A percentile compares a stretch with the other conserved stretches of the same genome.
These are phyloP conservation scores for Citrus hindsii DNA, from an alignment of 345 rosid species.

Conservation along the genomic window DNA sequence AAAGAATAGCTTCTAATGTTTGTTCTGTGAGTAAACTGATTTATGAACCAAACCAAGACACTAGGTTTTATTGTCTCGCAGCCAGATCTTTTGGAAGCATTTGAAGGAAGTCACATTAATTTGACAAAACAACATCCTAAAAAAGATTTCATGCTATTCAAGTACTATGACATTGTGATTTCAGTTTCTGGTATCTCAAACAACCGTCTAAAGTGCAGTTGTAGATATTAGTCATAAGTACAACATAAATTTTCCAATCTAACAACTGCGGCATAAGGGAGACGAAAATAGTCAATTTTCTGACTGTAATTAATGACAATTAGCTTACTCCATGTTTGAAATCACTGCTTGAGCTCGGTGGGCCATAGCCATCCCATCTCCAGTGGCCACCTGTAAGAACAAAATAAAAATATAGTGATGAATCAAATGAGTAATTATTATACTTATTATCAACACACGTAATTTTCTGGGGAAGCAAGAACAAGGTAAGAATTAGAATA, in stretches of 20 bases:
- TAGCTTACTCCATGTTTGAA: slow-evolving; percentile 95
- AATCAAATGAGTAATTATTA: not conserved
- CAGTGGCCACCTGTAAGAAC: slow-evolving; percentile 78
- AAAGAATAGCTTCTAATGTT: not conserved
- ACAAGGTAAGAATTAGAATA: slow-evolving; percentile 10
- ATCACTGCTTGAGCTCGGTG: slow-evolving; percentile 94
- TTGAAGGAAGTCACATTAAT: not conserved
- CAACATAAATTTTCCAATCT: not conserved
- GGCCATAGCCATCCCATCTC: slow-evolving; percentile 98
- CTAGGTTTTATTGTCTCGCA: not conserved
- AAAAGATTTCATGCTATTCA: not conserved
- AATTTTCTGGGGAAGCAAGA: not conserved
- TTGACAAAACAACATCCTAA: not conserved
- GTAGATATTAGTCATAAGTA: not conserved
- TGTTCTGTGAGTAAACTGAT: not conserved
- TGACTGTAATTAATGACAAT: not conserved
- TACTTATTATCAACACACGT: not conserved
- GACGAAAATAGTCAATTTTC: not conserved
- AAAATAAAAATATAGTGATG: not conserved
- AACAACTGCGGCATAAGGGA: not conserved
- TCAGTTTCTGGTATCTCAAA: not conserved
- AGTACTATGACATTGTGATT: not conserved
- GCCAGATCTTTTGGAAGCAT: not conserved
- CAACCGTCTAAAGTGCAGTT: not conserved
- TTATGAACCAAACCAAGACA: not conserved